Evolutionary conservation across 176 grass and related monocot species (phyloP).

Genomic region (Oryza glumipatula): DNA sequence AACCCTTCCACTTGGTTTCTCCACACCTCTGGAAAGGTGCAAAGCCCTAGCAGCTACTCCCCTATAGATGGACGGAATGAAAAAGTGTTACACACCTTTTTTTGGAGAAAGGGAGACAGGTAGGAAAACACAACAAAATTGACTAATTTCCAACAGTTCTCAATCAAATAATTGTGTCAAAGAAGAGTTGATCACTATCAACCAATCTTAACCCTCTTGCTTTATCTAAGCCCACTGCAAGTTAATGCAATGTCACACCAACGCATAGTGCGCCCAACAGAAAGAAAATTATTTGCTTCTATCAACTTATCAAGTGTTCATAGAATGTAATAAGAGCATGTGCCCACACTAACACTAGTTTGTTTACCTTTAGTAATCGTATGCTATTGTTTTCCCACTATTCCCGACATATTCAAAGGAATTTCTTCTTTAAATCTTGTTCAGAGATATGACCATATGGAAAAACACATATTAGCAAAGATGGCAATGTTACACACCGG

Average conservation of each 20-base stretch:
- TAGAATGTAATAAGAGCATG: not conserved
- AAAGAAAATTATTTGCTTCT: not conserved
- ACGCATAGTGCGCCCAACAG: not conserved
- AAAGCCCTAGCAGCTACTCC: conserved; percentile 99
- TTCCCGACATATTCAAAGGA: not conserved
- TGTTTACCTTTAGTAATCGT: not conserved
- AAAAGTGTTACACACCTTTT: not conserved
- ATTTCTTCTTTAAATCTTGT: conserved; percentile 25
- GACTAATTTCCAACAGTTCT: not conserved
- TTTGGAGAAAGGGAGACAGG: not conserved
- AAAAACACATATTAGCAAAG: conserved; percentile 1
- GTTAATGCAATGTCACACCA: conserved; percentile 1
- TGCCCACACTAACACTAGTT: not conserved
- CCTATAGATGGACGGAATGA: conserved; percentile 49
- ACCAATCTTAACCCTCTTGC: not conserved
- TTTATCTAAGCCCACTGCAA: conserved; percentile 9
- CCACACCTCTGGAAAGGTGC: conserved; percentile 96
- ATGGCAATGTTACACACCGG: conserved; percentile 50
- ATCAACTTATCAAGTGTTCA: conserved; percentile 20
- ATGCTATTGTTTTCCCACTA: not conserved
- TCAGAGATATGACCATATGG: not conserved
- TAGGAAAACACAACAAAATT: not conserved
- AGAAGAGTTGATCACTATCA: conserved; percentile 28
- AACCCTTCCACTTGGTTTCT: conserved; percentile 97
- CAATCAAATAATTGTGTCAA: not conserved